Evolutionary conservation across 768 basidiomycete species (phyloP).

Genomic region (Coprinopsis strossmayeri): DNA sequence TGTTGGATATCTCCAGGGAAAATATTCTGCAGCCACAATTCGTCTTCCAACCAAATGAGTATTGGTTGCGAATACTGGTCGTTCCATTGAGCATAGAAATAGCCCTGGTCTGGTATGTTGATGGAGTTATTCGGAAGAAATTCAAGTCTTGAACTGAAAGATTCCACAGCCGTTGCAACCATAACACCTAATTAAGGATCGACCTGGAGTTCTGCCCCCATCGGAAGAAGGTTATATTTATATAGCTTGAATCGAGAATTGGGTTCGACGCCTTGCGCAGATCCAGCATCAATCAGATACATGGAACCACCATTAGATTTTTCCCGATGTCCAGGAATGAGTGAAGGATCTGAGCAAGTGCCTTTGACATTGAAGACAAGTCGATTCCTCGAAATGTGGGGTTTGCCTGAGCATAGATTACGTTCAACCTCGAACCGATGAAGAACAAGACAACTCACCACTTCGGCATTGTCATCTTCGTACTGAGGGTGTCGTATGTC

Average conservation of each 20-base stretch:
- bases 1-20: constrained; percentile 14
- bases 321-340: constrained; percentile 18
- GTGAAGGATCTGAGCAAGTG: constrained; percentile 20
- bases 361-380: constrained; percentile 25
- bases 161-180: constrained; percentile 16
- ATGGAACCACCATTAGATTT: constrained; percentile 2
- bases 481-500: constrained; percentile 28
- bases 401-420: constrained; percentile 21
- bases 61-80: constrained; percentile 14
- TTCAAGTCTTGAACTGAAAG: constrained; percentile 17
- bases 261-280: constrained; percentile 24
- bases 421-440: not conserved
- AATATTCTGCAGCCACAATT: constrained; percentile 19
- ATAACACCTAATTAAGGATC: constrained; percentile 19
- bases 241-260: constrained; percentile 22
- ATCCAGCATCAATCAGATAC: constrained; percentile 23
- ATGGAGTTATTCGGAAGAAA: not conserved
- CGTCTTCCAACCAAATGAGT: constrained; percentile 19
- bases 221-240: constrained; percentile 18
- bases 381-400: constrained; percentile 28
- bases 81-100: constrained; percentile 20
- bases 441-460: constrained; percentile 15
- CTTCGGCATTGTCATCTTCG: constrained; percentile 21
- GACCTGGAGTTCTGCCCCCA: constrained; percentile 7
- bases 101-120: constrained; percentile 13